These are phyloP conservation scores for Ensete glaucum DNA, from an alignment of 176 grass and related monocot species.

Conservation along the genomic window DNA sequence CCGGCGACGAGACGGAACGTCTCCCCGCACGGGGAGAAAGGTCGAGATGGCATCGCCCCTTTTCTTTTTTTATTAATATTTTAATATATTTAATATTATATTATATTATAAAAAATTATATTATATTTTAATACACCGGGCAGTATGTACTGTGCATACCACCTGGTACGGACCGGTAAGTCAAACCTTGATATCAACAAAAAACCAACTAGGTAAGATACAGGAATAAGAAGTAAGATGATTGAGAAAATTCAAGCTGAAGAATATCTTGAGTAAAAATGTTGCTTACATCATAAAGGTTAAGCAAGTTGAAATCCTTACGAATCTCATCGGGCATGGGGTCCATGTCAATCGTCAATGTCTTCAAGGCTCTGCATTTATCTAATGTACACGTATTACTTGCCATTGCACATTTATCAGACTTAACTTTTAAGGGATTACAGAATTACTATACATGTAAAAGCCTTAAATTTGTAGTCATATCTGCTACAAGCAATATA, in stretches of 20 bases:
- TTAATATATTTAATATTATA: too few relatives aligned
- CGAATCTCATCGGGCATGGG: conserved; percentile 80
- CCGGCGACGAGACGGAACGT: too few relatives aligned
- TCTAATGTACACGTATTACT: conserved; percentile 17
- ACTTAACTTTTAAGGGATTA: conserved; percentile 19
- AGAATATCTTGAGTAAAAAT: neutral
- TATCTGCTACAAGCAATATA: neutral
- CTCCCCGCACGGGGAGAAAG: too few relatives aligned
- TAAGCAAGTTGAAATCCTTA: conserved; percentile 68
- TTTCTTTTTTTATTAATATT: too few relatives aligned
- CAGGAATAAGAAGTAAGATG: neutral
- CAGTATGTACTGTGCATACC: too few relatives aligned
- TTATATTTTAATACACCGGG: too few relatives aligned
- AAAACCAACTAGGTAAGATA: neutral
- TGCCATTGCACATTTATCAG: neutral
- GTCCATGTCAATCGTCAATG: conserved; percentile 57
- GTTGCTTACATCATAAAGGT: conserved; percentile 69
- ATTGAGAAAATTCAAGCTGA: neutral
- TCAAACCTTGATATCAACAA: neutral
- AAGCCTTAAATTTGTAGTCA: neutral
- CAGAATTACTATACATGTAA: conserved; percentile 8
- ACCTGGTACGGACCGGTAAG: too few relatives aligned
- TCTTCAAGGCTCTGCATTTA: conserved; percentile 68
- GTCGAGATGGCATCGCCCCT: too few relatives aligned
- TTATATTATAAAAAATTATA: too few relatives aligned